Evolutionary conservation across 192 early-diverging fungal genomes (phyloP).

Genomic region (Coemansia sp.): DNA sequence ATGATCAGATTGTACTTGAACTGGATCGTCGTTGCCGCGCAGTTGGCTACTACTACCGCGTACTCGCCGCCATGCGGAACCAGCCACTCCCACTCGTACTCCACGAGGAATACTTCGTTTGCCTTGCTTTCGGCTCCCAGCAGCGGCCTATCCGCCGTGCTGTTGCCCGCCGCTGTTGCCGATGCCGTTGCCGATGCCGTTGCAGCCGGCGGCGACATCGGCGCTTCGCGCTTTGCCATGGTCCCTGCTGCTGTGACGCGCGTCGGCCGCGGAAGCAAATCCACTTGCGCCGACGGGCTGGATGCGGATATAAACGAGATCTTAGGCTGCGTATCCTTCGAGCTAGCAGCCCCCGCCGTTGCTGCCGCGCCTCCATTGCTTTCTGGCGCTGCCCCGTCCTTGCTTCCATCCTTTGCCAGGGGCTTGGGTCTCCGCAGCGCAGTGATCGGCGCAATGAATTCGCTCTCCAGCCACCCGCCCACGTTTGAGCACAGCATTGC

Average conservation of each 20-base stretch:
- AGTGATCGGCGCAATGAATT: slow-evolving; percentile 44
- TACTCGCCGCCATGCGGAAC: slow-evolving; percentile 48
- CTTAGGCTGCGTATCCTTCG: slow-evolving; percentile 15
- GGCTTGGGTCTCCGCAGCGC: slow-evolving; percentile 25
- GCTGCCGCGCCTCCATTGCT: background rate
- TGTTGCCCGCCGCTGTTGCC: background rate
- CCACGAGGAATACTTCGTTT: slow-evolving; percentile 50
- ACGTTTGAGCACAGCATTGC: slow-evolving; percentile 36
- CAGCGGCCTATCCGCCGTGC: slow-evolving; percentile 13
- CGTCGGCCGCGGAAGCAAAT: slow-evolving; percentile 22
- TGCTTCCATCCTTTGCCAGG: background rate
- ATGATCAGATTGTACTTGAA: slow-evolving; percentile 57
- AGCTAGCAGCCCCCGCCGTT: background rate
- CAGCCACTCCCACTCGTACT: slow-evolving; percentile 55
- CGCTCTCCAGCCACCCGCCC: slow-evolving; percentile 45
- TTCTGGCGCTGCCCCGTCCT: background rate
- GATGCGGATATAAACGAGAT: slow-evolving; percentile 45
- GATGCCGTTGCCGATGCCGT: background rate
- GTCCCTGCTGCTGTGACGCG: slow-evolving; percentile 18
- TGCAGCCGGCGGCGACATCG: background rate
- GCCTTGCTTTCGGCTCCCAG: slow-evolving; percentile 35
- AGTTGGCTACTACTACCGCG: slow-evolving; percentile 53
- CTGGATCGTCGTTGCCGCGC: slow-evolving; percentile 51
- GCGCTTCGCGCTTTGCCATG: slow-evolving; percentile 3
- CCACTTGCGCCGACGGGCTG: slow-evolving; percentile 14